These are phyloP conservation scores for Rhodotorula sp. DNA, from an alignment of 1,284 basidiomycete species.

Conservation along the genomic window DNA sequence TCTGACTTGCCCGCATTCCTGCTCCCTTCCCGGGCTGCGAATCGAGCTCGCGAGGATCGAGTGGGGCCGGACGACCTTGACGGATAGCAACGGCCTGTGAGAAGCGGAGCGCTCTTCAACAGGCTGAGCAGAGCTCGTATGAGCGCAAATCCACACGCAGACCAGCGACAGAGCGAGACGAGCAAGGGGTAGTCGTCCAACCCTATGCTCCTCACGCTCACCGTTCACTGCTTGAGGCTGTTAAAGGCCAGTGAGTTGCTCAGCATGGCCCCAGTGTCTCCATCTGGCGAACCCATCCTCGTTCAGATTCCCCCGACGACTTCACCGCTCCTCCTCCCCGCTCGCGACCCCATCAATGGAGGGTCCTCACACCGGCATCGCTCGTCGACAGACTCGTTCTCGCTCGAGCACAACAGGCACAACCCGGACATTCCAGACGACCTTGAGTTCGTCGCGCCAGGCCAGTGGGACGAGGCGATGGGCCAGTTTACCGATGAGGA, in stretches of 20 bases:
- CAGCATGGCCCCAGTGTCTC: neutral
- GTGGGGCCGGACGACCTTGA: no score
- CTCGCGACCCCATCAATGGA: neutral
- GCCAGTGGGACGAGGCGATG: constrained; percentile 21
- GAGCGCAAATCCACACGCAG: neutral
- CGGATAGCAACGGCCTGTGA: no score
- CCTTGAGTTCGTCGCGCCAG: constrained; percentile 34
- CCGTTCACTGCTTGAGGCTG: neutral
- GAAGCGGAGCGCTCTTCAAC: no score
- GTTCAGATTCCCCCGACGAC: constrained; percentile 33
- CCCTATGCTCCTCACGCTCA: neutral
- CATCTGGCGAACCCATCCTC: constrained; percentile 3
- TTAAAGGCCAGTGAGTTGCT: neutral
- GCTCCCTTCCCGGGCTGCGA: no score
- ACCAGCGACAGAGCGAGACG: neutral
- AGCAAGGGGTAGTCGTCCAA: neutral
- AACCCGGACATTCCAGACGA: constrained; percentile 33
- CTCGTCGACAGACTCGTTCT: constrained; percentile 16
- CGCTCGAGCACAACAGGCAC: constrained; percentile 8
- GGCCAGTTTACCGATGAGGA: neutral
- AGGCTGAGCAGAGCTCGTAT: no score
- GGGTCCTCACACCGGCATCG: neutral
- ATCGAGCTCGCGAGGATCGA: no score
- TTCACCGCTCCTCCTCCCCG: constrained; percentile 17
- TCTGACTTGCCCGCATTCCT: no score